phyloP scores from a whole-genome alignment of 2,329 filamentous ascomycete genomes.

The Aureobasidium sp. region DNA sequence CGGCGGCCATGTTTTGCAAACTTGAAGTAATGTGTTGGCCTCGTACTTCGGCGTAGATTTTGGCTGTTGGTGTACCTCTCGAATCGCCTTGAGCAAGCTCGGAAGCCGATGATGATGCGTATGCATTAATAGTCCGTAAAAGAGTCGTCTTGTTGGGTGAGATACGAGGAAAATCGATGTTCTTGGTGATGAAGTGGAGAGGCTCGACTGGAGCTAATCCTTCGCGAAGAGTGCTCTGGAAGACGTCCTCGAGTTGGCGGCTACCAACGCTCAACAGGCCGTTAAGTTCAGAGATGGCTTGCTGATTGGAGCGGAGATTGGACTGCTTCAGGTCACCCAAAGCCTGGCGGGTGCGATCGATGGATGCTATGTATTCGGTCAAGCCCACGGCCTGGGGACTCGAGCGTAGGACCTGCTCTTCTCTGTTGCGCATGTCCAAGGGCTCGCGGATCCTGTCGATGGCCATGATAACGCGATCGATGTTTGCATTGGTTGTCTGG shows the following conservation, averaged over 20 bases:
- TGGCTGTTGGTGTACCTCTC: slow-evolving; percentile 61
- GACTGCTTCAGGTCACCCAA: slow-evolving; percentile 75
- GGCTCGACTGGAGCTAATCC: slow-evolving; percentile 78
- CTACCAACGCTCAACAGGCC: slow-evolving; percentile 71
- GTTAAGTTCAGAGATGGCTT: slow-evolving; percentile 72
- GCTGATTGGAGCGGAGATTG: slow-evolving; percentile 87
- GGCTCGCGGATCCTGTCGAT: slow-evolving; percentile 86
- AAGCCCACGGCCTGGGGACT: slow-evolving; percentile 75
- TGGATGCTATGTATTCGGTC: slow-evolving; percentile 75
- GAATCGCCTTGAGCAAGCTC: slow-evolving; percentile 24
- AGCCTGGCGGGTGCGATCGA: slow-evolving; percentile 83
- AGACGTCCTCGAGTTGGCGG: slow-evolving; percentile 74
- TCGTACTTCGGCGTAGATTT: slow-evolving; percentile 76
- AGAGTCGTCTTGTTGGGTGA: slow-evolving; percentile 67
- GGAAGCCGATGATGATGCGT: slow-evolving; percentile 23
- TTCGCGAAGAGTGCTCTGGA: slow-evolving; percentile 69
- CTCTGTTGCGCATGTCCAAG: slow-evolving; percentile 83
- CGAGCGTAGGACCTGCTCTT: slow-evolving; percentile 77
- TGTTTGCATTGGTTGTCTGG: slow-evolving; percentile 80
- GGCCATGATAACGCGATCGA: slow-evolving; percentile 74
- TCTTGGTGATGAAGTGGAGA: slow-evolving; percentile 85
- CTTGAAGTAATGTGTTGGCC: slow-evolving; percentile 78
- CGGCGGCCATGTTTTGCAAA: slow-evolving; percentile 76
- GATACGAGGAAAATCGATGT: slow-evolving; percentile 64
- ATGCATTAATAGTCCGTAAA: slow-evolving; percentile 66